Conservation (phyloP, 2,329 filamentous ascomycete species). For the Geosmithia flava region DNA sequence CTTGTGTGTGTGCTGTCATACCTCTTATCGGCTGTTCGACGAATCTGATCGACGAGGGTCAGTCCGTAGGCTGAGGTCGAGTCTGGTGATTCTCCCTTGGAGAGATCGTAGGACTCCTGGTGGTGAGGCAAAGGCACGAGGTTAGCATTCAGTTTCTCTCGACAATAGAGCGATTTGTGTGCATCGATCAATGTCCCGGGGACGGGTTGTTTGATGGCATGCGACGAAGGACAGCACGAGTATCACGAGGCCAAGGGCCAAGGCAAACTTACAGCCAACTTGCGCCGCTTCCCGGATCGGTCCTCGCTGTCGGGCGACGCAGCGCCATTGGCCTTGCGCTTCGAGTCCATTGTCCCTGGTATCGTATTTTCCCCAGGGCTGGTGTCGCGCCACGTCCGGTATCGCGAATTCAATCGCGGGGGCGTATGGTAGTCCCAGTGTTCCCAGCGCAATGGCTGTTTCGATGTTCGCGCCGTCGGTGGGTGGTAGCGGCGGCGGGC, state of each 20-base stretch:
- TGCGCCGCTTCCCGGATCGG: constrained; percentile 43
- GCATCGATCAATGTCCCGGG: background rate
- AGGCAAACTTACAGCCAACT: constrained; percentile 24
- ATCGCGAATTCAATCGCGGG: background rate
- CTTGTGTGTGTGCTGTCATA: constrained; percentile 25
- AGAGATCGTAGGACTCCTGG: constrained; percentile 29
- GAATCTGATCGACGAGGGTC: constrained; percentile 63
- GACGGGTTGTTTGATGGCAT: no score
- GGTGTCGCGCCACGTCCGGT: background rate
- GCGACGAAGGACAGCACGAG: background rate
- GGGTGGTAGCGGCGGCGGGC: no score
- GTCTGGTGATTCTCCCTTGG: constrained; percentile 48
- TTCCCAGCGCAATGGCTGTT: background rate
- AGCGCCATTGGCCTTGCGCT: constrained; percentile 40
- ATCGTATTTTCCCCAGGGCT: background rate
- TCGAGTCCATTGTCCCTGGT: constrained; percentile 37
- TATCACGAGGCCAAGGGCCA: background rate
- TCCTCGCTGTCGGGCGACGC: constrained; percentile 34
- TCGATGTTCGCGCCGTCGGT: background rate
- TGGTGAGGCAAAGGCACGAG: background rate
- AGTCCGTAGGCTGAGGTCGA: constrained; percentile 61
- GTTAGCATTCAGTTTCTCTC: background rate
- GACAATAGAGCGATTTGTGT: background rate
- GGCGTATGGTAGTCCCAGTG: background rate
- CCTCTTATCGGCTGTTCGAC: constrained; percentile 71